These are phyloP conservation scores for Trametes gibbosa DNA, from an alignment of 768 basidiomycete genomes.

Conservation along the genomic window DNA sequence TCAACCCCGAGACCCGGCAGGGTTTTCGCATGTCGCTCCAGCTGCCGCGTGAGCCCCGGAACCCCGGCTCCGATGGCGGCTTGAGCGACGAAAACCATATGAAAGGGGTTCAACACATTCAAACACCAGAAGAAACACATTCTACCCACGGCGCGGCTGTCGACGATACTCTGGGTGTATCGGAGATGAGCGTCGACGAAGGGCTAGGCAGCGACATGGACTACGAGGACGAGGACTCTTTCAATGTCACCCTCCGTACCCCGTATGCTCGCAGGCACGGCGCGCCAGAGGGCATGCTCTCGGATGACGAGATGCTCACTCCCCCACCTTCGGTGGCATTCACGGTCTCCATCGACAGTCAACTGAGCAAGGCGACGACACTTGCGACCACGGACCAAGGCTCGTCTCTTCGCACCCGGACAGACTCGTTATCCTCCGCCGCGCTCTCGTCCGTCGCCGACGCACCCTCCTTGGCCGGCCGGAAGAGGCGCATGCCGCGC, in stretches of 20 bases:
- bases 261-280: slow-evolving; percentile 33
- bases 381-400: slow-evolving; percentile 31
- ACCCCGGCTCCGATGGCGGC: slow-evolving; percentile 57
- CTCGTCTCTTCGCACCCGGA: slow-evolving; percentile 31
- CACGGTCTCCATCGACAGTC: slow-evolving; percentile 24
- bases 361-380: slow-evolving; percentile 23
- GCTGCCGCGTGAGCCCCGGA: slow-evolving; percentile 56
- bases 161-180: background rate
- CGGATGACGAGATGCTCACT: slow-evolving; percentile 15
- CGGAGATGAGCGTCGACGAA: slow-evolving; percentile 20
- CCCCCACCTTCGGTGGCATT: slow-evolving; percentile 22
- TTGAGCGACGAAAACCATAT: slow-evolving; percentile 53
- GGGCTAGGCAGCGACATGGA: slow-evolving; percentile 23
- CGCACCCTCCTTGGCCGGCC: slow-evolving; percentile 22
- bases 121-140: slow-evolving; percentile 24
- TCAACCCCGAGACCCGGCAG: slow-evolving; percentile 33
- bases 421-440: slow-evolving; percentile 24
- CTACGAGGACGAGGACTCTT: slow-evolving; percentile 51
- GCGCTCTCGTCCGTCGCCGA: slow-evolving; percentile 19
- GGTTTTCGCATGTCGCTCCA: slow-evolving; percentile 73
- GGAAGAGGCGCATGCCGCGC: slow-evolving; percentile 26
- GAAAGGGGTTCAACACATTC: slow-evolving; percentile 40
- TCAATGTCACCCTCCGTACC: slow-evolving; percentile 65
- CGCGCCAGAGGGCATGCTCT: background rate
- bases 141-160: slow-evolving; percentile 25